A percentile compares a stretch with the other conserved stretches of the same genome.
These are phyloP conservation scores for Monosporascus cannonballus DNA, from an alignment of 2,329 filamentous ascomycete species.

Conservation along the genomic window DNA sequence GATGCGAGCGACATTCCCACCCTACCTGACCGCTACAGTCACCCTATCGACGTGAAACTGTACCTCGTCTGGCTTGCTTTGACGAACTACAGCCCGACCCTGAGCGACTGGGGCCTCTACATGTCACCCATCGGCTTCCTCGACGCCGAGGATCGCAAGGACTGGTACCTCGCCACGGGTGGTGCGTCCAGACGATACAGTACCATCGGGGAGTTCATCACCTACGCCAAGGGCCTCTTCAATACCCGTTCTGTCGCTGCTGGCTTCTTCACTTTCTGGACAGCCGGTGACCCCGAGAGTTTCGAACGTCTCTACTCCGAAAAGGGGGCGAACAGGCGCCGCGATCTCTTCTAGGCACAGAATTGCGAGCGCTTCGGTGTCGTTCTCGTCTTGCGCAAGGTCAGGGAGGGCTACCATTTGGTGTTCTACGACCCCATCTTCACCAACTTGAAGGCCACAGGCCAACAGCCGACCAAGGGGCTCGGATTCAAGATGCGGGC, in stretches of 20 bases:
- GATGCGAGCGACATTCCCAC: neutral
- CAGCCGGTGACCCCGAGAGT: too few species aligned
- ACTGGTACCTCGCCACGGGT: conserved; percentile 1
- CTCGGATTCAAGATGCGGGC: too few species aligned
- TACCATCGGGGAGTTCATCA: neutral
- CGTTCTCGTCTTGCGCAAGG: too few species aligned
- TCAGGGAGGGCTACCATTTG: too few species aligned
- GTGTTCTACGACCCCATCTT: too few species aligned
- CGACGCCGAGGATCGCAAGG: neutral
- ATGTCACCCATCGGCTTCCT: conserved; percentile 2
- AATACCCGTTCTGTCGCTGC: neutral
- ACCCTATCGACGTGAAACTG: conserved; percentile 1
- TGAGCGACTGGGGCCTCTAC: neutral
- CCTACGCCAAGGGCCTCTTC: neutral
- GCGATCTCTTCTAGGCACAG: too few species aligned
- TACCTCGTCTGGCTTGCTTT: neutral
- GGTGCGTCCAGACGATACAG: neutral
- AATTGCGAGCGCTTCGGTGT: too few species aligned
- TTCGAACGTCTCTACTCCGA: too few species aligned
- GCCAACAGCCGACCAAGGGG: too few species aligned
- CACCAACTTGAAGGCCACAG: too few species aligned
- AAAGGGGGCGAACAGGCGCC: too few species aligned
- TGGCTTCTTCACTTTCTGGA: conserved; percentile 3
- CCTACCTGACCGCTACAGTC: neutral
- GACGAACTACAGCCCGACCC: neutral